A percentile compares a stretch with the other conserved stretches of the same genome.
phyloP scores from a whole-genome alignment of 2,329 filamentous ascomycete species.

The Aspergillus versicolor region DNA sequence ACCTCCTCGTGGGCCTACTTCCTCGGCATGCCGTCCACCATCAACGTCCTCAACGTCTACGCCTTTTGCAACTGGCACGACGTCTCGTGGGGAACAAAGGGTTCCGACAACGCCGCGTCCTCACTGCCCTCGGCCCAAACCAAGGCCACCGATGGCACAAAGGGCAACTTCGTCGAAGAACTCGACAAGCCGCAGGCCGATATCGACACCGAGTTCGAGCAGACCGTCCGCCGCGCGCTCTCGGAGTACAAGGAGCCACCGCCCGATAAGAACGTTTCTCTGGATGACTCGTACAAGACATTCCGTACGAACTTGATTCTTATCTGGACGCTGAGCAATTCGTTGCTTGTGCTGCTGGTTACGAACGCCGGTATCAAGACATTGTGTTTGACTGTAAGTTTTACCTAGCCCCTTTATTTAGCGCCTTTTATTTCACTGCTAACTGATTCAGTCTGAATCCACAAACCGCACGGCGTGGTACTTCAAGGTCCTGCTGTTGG shows the following conservation, averaged over 20 bases:
- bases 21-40: constrained; percentile 91
- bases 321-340: constrained; percentile 96
- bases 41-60: constrained; percentile 99
- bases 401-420: neutral
- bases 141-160: constrained; percentile 77
- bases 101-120: constrained; percentile 83
- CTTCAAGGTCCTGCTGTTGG: constrained; percentile 89
- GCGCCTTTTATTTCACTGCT: neutral
- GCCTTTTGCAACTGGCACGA: constrained; percentile 99
- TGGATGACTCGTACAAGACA: constrained; percentile 98
- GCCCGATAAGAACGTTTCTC: constrained; percentile 77
- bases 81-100: constrained; percentile 99
- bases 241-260: constrained; percentile 75
- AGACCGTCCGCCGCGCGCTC: constrained; percentile 90
- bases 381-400: constrained; percentile 73
- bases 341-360: constrained; percentile 77
- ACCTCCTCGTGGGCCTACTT: constrained; percentile 94
- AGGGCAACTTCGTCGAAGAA: constrained; percentile 86
- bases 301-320: constrained; percentile 96
- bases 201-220: constrained; percentile 96
- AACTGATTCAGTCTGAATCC: constrained; percentile 56
- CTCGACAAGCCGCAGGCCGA: constrained; percentile 95
- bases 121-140: constrained; percentile 88
- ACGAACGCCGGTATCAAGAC: constrained; percentile 81
- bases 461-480: constrained; percentile 77